These are phyloP conservation scores for Bonnemaisonia californica DNA, from an alignment of 31 red algal species.

Conservation along the genomic window DNA sequence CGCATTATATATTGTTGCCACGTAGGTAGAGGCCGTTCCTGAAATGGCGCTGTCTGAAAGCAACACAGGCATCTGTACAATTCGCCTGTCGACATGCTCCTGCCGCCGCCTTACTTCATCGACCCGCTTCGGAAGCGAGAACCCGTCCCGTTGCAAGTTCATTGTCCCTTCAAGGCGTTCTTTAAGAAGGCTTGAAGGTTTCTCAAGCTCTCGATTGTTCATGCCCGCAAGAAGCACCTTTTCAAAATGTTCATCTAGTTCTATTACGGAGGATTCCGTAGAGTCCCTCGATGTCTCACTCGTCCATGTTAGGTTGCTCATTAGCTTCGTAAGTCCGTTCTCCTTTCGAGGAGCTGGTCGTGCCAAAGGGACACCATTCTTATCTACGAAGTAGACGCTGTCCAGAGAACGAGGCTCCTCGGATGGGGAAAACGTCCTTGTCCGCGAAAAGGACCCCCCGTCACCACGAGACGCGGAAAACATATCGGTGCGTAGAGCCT, in stretches of 20 bases:
- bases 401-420: background rate
- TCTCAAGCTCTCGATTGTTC: background rate
- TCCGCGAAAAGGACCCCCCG: background rate
- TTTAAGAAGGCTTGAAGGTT: background rate
- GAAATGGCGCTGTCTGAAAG: background rate
- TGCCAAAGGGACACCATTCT: background rate
- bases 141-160: background rate
- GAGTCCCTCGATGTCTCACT: background rate
- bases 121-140: background rate
- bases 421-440: background rate
- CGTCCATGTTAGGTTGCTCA: background rate
- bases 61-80: slow-evolving; percentile 39
- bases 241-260: slow-evolving; percentile 10
- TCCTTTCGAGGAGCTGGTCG: background rate
- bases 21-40: background rate
- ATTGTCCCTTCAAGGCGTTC: slow-evolving; percentile 13
- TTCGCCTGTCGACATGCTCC: slow-evolving; percentile 25
- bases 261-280: background rate
- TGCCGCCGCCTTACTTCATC: slow-evolving; percentile 13
- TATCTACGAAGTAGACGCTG: background rate
- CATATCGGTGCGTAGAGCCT: too few relatives aligned
- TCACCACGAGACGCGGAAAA: background rate
- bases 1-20: background rate
- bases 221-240: background rate
- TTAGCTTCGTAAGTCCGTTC: background rate